Base-by-base conservation (phyloP, 306 rosid genomes). In the Castanea crenata region DNA sequence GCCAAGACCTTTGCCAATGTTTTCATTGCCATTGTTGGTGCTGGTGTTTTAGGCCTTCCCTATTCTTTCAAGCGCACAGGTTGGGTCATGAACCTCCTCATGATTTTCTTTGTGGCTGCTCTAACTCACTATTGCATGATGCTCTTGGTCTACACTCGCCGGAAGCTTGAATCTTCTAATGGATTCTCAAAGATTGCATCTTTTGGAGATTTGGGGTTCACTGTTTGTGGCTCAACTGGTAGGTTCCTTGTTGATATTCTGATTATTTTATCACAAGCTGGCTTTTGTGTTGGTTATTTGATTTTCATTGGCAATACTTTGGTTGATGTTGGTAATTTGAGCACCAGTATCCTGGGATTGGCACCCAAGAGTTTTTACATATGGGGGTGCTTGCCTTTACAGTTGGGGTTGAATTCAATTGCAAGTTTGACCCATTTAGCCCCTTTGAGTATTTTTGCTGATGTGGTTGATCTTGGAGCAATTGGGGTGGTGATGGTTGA, bases 1-100 rank as follows among this genome's bases (percentile, higher is more conserved):
- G 61, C 78, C 61, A 89, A 89, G 83, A 86, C 90, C 25, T 89
- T 89, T 63, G 90, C 92, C 59, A 89, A 89, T 56, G 90, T 89
- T 52, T 86, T 89, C 77, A 89, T 89, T 69, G 90, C 90, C 21
- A 74, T 85, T 38, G 90, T 89, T 12, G 90, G 92, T 6, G 89
- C 89, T 20, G 92, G 92, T 3, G 90, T 89, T 25, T 79, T 89
- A 5, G 92, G 92, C 31, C 78, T 89, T 52, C 90, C 92, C 10
- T 89, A 89, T 65, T 76, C 92, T 13, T 89, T 89, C 75, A 86
- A 78, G 82, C 85, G 90, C 27, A 82, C 89, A 5, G 90, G 92
- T 1, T 89, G 92, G 92, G 20, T 75, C 69, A 76, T 63, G 73
- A 76, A 83, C 71, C 83, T 87, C 80, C 74, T 86, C 69, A 84